Evolutionary conservation across 2,329 filamentous ascomycete genomes (phyloP).

Genomic region (Ophiostoma perfectum): DNA sequence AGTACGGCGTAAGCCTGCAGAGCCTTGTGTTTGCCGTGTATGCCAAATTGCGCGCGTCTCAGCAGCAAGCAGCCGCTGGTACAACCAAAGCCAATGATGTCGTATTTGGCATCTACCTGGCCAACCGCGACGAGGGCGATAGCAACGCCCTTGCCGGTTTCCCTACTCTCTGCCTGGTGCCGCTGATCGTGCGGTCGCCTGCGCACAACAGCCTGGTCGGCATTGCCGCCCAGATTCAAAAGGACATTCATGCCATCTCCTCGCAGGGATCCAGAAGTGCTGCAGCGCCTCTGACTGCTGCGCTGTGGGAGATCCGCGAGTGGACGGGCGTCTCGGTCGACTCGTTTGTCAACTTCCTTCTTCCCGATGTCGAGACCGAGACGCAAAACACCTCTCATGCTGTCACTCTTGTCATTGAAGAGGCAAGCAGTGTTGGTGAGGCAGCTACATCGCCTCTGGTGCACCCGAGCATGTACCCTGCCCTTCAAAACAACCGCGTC

Average conservation of each 20-base stretch:
- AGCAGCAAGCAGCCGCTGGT: conserved; percentile 30
- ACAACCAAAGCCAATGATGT: conserved; percentile 36
- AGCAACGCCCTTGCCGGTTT: conserved; percentile 40
- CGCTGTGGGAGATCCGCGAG: conserved; percentile 62
- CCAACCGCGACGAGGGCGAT: conserved; percentile 57
- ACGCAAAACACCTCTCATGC: neutral
- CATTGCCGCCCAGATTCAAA: conserved; percentile 58
- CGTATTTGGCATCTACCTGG: conserved; percentile 74
- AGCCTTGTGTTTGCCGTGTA: conserved; percentile 70
- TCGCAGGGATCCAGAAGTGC: conserved; percentile 33
- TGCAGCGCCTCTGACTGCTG: conserved; percentile 51
- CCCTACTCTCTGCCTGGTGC: conserved; percentile 75
- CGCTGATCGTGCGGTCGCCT: conserved; percentile 52
- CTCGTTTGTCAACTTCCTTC: conserved; percentile 77
- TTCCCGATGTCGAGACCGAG: conserved; percentile 32
- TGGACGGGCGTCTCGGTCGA: conserved; percentile 71
- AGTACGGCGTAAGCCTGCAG: conserved; percentile 61
- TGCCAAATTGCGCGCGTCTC: conserved; percentile 35
- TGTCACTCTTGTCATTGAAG: neutral
- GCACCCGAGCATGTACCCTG: conserved; percentile 21
- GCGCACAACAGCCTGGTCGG: conserved; percentile 37
- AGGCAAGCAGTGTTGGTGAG: neutral
- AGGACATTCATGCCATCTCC: conserved; percentile 60
- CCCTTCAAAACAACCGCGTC: conserved; percentile 30
- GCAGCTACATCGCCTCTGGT: conserved; percentile 6